Percentiles rank a stretch among this genome's conserved stretches.
These are phyloP conservation scores for Setaria viridis DNA, from an alignment of 202 grass and related monocot genomes.

Conservation along the genomic window DNA sequence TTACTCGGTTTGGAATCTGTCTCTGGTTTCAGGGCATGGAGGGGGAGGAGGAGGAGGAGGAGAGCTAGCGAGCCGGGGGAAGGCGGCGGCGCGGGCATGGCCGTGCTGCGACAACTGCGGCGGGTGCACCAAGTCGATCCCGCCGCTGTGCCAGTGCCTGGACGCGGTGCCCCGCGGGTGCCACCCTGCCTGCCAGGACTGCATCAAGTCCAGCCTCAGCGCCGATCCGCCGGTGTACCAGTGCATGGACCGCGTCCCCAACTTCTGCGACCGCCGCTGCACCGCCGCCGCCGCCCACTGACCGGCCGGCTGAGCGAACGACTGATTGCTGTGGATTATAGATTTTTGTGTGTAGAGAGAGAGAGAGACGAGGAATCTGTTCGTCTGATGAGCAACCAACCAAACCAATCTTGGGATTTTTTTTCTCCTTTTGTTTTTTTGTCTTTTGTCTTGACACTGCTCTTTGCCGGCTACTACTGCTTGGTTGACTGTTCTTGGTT, in stretches of 20 bases:
- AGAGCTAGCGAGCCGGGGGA: background rate
- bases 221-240: constrained; percentile 73
- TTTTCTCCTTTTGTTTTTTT: background rate
- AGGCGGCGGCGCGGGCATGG: constrained; percentile 46
- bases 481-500: background rate
- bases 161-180: constrained; percentile 60
- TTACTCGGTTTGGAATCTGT: background rate
- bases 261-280: constrained; percentile 66
- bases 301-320: background rate
- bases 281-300: constrained; percentile 24
- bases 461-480: background rate
- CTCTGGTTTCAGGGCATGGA: constrained; percentile 31
- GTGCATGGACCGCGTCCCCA: constrained; percentile 73
- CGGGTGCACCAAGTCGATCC: constrained; percentile 62
- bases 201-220: constrained; percentile 68
- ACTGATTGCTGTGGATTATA: constrained; percentile 18
- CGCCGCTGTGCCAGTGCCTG: constrained; percentile 65
- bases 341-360: background rate
- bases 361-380: background rate
- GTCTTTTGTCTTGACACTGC: background rate
- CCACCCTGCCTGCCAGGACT: constrained; percentile 73
- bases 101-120: constrained; percentile 85
- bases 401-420: background rate
- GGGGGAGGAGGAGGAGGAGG: constrained; percentile 18
- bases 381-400: background rate